Percentiles rank a stretch among this genome's conserved stretches.
phyloP scores from a whole-genome alignment of 805 yeast genomes.

The Sungouiella thailandica region DNA sequence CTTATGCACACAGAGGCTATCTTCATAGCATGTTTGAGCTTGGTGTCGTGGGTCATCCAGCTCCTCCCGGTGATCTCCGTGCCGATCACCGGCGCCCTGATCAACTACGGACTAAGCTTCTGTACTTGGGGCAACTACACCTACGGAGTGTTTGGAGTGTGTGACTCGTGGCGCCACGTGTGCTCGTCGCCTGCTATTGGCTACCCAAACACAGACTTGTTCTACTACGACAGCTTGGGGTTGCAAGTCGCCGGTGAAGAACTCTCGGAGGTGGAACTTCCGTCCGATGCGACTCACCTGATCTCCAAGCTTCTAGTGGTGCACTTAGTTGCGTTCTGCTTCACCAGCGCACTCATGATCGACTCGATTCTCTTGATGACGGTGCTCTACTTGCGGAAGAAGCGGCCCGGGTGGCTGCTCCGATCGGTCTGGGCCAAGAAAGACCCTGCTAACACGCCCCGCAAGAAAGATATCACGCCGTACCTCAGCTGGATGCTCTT shows the following conservation, averaged over 20 bases:
- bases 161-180: constrained; percentile 20
- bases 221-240: constrained; percentile 9
- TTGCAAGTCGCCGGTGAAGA: constrained; percentile 2
- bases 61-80: constrained; percentile 38
- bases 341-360: constrained; percentile 16
- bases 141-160: constrained; percentile 44
- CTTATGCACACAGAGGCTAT: constrained; percentile 28
- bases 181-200: constrained; percentile 37
- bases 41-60: constrained; percentile 31
- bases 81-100: constrained; percentile 30
- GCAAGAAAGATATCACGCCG: constrained; percentile 6
- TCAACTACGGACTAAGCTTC: constrained; percentile 22
- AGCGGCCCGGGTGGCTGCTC: background rate
- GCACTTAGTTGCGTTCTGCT: constrained; percentile 36
- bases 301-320: constrained; percentile 38
- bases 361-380: constrained; percentile 4
- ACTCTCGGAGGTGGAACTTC: constrained; percentile 29
- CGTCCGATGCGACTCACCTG: constrained; percentile 35
- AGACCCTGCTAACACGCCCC: background rate
- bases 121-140: constrained; percentile 27
- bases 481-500: constrained; percentile 50
- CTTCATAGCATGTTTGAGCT: constrained; percentile 23
- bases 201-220: constrained; percentile 23
- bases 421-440: background rate
- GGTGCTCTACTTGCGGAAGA: background rate